Evolutionary conservation across 352 stramenopile species (phyloP), one percentile per base, ranked within the genome.

Genomic region (Globisporangium perplexum): DNA sequence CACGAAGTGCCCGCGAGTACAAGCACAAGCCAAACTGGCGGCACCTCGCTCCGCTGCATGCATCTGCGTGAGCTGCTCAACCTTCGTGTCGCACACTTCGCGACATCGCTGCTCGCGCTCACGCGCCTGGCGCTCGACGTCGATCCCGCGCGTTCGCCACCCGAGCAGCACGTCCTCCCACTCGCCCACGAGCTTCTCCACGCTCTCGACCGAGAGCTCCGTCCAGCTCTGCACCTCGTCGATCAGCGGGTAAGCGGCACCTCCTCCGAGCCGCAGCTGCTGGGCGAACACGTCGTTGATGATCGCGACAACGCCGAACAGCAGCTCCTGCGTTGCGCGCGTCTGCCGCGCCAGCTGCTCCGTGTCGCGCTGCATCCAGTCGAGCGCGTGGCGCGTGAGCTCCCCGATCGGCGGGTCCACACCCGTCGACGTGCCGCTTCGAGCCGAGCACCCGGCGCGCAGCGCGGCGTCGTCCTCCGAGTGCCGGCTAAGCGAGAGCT

Each of bases 351-450:
- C 63, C 42, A 70, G 66, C 23, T 51, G 63, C 52, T 81, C 66
- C 20, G 66, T 63, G 24, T 81, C 68, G 31, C 42, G 66, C 47
- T 81, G 68, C 59, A 81, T 77, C 68, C 68, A 76, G 11, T 63
- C 48, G 8, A 81, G 56, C 17, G 68, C 71, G 47, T 63, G 66
- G 17, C 50, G 49, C 18, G 62, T 66, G 7, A 71, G 65, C 2
- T 31, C 52, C 10, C 73, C 49, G n/a, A 70, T 51, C 10, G 41
- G 36, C 11, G 44, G 28, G 35, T 60, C 43, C 35, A 5, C 17
- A 12, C 30, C 12, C 15, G 38, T 22, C 38, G 38, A 4, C 15
- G 12, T n/a, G n/a, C n/a, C n/a, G n/a, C n/a, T n/a, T n/a, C n/a
- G n/a, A n/a, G n/a, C n/a, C n/a, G 12, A 49, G 47, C 14, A 30